Evolutionary conservation across 768 basidiomycete species (phyloP).

Genomic region (Rubroboletus satanas): DNA sequence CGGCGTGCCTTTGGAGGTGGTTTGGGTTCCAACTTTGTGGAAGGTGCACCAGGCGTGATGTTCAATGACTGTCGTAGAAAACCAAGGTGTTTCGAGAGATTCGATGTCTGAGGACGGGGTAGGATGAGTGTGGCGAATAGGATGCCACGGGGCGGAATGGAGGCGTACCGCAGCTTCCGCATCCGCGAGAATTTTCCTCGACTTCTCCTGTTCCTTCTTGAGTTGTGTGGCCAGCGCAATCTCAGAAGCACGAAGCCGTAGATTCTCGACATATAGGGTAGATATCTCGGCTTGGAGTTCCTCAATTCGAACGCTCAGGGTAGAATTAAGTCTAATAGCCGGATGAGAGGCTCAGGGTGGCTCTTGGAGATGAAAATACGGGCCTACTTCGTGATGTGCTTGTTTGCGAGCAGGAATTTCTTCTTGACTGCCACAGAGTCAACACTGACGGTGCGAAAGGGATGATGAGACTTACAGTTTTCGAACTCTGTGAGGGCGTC

Average conservation of each 20-base stretch:
- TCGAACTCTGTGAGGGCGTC: slow-evolving; percentile 83
- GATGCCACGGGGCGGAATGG: slow-evolving; percentile 15
- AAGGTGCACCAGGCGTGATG: slow-evolving; percentile 34
- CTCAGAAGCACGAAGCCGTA: slow-evolving; percentile 75
- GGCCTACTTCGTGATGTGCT: slow-evolving; percentile 83
- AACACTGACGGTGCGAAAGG: slow-evolving; percentile 1
- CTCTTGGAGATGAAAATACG: background rate
- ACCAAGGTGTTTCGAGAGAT: slow-evolving; percentile 61
- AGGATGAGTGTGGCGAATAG: slow-evolving; percentile 5
- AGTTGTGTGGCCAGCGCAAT: slow-evolving; percentile 72
- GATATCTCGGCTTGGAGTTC: slow-evolving; percentile 82
- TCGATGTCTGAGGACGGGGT: slow-evolving; percentile 41
- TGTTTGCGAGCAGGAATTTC: slow-evolving; percentile 87
- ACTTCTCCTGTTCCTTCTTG: slow-evolving; percentile 77
- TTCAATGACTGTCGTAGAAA: slow-evolving; percentile 62
- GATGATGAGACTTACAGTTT: slow-evolving; percentile 54
- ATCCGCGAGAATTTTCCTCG: slow-evolving; percentile 64
- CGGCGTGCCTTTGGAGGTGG: slow-evolving; percentile 50
- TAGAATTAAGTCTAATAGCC: slow-evolving; percentile 69
- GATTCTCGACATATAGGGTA: slow-evolving; percentile 77
- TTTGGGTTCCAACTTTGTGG: slow-evolving; percentile 38
- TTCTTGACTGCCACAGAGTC: slow-evolving; percentile 69
- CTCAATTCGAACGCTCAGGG: slow-evolving; percentile 77
- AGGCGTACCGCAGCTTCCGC: slow-evolving; percentile 68
- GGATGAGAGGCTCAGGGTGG: slow-evolving; percentile 7